phyloP scores from a whole-genome alignment of 257 asterid genomes.

The Salvia miltiorrhiza region DNA sequence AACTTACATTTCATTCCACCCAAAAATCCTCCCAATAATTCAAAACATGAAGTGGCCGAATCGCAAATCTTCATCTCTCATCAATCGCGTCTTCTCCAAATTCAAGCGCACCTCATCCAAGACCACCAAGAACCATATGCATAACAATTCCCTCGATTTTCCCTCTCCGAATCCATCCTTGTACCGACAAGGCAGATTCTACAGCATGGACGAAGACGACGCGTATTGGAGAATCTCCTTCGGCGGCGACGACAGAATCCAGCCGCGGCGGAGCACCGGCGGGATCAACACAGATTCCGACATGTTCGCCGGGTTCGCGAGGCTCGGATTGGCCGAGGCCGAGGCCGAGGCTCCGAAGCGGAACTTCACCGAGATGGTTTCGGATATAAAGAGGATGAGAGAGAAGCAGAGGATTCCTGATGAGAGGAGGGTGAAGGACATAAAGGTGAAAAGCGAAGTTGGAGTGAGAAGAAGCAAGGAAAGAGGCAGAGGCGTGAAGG shows the following conservation, averaged over 20 bases:
- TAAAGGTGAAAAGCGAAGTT: slow-evolving; percentile 13
- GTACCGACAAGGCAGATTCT: slow-evolving; percentile 42
- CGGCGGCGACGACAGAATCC: slow-evolving; percentile 31
- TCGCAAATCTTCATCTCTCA: slow-evolving; percentile 44
- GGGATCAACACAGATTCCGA: slow-evolving; percentile 38
- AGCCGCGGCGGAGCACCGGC: slow-evolving; percentile 35
- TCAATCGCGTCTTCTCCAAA: slow-evolving; percentile 50
- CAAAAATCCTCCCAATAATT: not conserved
- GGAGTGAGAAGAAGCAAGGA: slow-evolving; percentile 29
- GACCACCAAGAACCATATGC: slow-evolving; percentile 11
- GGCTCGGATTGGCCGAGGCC: slow-evolving; percentile 6
- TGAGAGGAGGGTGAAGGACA: slow-evolving; percentile 21
- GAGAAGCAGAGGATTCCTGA: slow-evolving; percentile 19
- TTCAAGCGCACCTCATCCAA: slow-evolving; percentile 28
- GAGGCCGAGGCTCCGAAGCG: slow-evolving; percentile 5
- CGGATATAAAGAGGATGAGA: slow-evolving; percentile 28
- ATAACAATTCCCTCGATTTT: not conserved
- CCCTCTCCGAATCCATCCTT: slow-evolving; percentile 14
- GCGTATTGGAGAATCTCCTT: slow-evolving; percentile 69
- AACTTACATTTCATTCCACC: not conserved
- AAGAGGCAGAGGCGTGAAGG: slow-evolving; percentile 19
- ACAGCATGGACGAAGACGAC: slow-evolving; percentile 56
- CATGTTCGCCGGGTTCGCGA: slow-evolving; percentile 10
- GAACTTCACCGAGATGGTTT: slow-evolving; percentile 40
- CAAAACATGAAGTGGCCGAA: slow-evolving; percentile 58